A percentile compares a stretch with the other conserved stretches of the same genome.
Evolutionary conservation across 2,329 filamentous ascomycete genomes (phyloP).

Genomic region (Amphichorda felina): DNA sequence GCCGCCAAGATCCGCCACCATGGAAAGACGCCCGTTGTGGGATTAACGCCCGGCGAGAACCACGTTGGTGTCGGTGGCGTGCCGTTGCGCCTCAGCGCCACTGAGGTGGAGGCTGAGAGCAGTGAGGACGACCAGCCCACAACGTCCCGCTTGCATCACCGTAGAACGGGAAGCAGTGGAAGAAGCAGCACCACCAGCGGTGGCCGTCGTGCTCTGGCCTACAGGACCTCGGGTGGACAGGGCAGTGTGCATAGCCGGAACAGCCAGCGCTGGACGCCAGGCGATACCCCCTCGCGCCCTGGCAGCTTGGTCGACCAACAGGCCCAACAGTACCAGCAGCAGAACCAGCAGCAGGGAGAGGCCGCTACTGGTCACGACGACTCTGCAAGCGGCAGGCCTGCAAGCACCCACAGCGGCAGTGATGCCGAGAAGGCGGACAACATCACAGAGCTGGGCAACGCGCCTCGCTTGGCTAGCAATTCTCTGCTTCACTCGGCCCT

Average conservation of each 20-base stretch:
- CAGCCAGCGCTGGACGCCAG: slow-evolving; percentile 36
- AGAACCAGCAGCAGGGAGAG: not conserved
- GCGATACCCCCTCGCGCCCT: slow-evolving; percentile 41
- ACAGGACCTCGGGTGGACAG: slow-evolving; percentile 37
- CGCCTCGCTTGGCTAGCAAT: slow-evolving; percentile 43
- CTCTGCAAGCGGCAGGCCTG: slow-evolving; percentile 32
- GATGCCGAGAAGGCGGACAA: slow-evolving; percentile 50
- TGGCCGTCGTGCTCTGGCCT: slow-evolving; percentile 35
- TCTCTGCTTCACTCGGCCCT: slow-evolving; percentile 45
- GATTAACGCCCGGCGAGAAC: slow-evolving; percentile 68
- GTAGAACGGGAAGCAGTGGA: slow-evolving; percentile 63
- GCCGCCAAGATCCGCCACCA: slow-evolving; percentile 83
- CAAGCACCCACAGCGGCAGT: slow-evolving; percentile 42
- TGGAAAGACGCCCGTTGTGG: slow-evolving; percentile 65
- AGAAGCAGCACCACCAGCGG: slow-evolving; percentile 54
- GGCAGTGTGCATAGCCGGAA: slow-evolving; percentile 25
- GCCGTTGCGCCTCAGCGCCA: slow-evolving; percentile 85
- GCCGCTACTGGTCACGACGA: slow-evolving; percentile 17
- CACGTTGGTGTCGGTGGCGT: slow-evolving; percentile 68
- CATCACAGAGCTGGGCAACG: slow-evolving; percentile 39
- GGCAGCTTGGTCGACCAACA: slow-evolving; percentile 36
- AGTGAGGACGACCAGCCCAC: slow-evolving; percentile 55
- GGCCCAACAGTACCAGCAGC: not conserved
- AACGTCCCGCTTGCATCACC: slow-evolving; percentile 45
- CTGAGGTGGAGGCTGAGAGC: slow-evolving; percentile 82